Base-by-base conservation (phyloP, 768 basidiomycete genomes). In the Tulasnella sp. region DNA sequence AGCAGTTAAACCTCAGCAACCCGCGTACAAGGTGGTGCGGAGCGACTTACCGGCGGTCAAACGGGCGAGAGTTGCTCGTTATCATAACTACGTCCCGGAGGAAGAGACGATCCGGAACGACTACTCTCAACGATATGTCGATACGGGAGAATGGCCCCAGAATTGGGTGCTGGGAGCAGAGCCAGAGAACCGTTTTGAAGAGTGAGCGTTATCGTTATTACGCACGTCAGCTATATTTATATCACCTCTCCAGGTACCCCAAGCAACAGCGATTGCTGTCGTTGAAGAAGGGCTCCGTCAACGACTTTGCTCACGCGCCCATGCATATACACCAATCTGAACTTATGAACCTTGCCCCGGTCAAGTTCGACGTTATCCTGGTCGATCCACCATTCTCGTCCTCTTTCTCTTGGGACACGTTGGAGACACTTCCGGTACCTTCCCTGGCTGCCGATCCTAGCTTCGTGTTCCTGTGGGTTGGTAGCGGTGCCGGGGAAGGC, bases 61-160 rank as follows among this genome's bases (percentile, higher is more conserved):
- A 66, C 78, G 80, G 3, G 84, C 85, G 0, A 77, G 86, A 3
- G 71, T 78, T 5, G 74, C 77, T 19, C 75, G 84, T 34, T 91
- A 88, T 62, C 67, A 68, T 32, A 92, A 93, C 65, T 93, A 94
- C 62, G 77, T 92, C 14, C 83, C 87, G 1, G 89, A 91, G 60
- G 94, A 99, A 66, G 94, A 99, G 68, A 97, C 92, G 0, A 86
- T 99, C 41, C 77, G 96, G 46, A 98, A 96, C 64, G 93, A 99
- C 71, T 91, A 93, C 66, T 88, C 86, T 0, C 84, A 85, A 68
- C 74, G 84, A 62, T 97, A 94, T 68, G 90, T 93, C 32, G 83
- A 88, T 63, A 78, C 85, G 2, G 93, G 92, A 8, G 86, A 88
- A 61, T 91, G 92, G 83, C 89, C 92, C 1, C 91, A 94, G 70